Evolutionary conservation across 2,329 filamentous ascomycete species (phyloP), one percentile per base, ranked within the genome.

Genomic region (Coniochaeta sp.): DNA sequence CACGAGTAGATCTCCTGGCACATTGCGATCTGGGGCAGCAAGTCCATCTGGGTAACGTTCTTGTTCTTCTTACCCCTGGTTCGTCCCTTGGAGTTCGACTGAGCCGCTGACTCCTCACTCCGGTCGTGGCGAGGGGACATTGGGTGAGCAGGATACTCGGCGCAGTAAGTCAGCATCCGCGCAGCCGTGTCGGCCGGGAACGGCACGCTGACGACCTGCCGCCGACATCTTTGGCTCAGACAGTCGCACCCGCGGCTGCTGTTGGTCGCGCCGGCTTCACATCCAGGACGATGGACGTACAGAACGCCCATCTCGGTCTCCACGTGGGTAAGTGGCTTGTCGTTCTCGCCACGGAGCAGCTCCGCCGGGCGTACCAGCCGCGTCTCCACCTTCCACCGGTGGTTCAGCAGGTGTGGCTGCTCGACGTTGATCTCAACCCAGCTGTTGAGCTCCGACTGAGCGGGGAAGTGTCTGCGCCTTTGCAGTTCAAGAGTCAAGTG

Each of bases 1-100:
- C 76, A 73, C 3, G 83, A 87, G 79, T 81, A 86, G 38, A 88
- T 77, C 74, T 88, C 85, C 69, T 88, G 85, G 69, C 86, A 84
- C 85, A 88, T 88, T 69, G 83, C 83, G 54, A 87, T 83, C 69
- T 81, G 81, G 64, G 80, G 77, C 58, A 87, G 78, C 60, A 86
- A 76, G 50, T 86, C 82, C 66, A 81, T 81, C 64, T 81, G 79
- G 1, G 80, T 79, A 24, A 71, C 70, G 17, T 67, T 67, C 50
- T 66, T 64, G 57, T 66, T 67, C 16, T n/a, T 52, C 34, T 59
- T 59, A 7, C 68, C 68, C 64, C 71, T 73, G 55, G 64, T 55
- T 6, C 67, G 64, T 7, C 67, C 52, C 1, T 65, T 63, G 34
- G 38, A 40, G 38, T 40, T 40, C 5, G 38, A 16, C 17, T 62